Conservation (phyloP, 208 protist species). For the Naegleria fowleri region DNA sequence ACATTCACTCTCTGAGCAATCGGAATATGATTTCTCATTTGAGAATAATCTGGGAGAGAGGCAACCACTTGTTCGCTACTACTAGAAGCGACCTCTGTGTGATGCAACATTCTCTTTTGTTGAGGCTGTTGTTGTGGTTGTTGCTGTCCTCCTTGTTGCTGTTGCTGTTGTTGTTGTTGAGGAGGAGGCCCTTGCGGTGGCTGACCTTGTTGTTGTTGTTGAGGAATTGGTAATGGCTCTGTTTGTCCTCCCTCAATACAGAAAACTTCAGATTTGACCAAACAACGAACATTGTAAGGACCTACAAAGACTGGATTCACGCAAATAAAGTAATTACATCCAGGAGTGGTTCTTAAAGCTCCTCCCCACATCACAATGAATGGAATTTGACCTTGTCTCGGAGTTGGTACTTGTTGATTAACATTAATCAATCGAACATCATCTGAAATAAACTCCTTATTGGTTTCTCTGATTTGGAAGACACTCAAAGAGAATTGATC, state of each 20-base stretch:
- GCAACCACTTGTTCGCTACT: not conserved
- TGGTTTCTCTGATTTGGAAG: not conserved
- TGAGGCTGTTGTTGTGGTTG: not conserved
- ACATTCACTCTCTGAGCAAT: not conserved
- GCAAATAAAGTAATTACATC: not conserved
- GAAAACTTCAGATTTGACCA: not conserved
- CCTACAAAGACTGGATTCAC: conserved; percentile 2
- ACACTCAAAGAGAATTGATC: not conserved
- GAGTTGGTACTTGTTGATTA: not conserved
- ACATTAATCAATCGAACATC: not conserved
- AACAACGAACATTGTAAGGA: not conserved
- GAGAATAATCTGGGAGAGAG: not conserved
- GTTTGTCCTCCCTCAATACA: not conserved
- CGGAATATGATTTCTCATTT: not conserved
- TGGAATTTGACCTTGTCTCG: not conserved
- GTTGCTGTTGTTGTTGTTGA: conserved; percentile 1
- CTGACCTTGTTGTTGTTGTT: not conserved
- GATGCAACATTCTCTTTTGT: not conserved
- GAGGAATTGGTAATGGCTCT: not conserved
- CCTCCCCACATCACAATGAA: not conserved
- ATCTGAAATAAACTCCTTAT: not conserved
- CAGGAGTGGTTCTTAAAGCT: not conserved
- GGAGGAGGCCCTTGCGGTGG: not conserved
- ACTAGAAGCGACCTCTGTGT: not conserved
- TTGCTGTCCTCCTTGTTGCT: not conserved